Conservation (phyloP, 768 basidiomycete species). For the Leucogyrophana mollusca region DNA sequence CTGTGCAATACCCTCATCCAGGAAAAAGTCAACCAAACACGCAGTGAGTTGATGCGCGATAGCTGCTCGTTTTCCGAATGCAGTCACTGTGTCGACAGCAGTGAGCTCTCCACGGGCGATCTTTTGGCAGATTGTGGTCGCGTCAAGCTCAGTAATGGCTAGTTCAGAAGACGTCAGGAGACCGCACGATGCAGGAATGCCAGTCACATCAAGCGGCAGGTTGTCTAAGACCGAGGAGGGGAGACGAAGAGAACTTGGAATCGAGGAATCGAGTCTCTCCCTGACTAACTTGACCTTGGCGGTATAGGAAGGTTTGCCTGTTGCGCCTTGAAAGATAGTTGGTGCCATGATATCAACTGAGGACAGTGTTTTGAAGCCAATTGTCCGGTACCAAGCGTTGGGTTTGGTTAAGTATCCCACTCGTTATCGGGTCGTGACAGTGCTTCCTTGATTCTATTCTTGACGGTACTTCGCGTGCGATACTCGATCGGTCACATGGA, state of each 20-base stretch:
- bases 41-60: constrained; percentile 47
- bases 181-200: constrained; percentile 30
- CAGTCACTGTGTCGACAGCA: constrained; percentile 38
- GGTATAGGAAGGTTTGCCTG: constrained; percentile 18
- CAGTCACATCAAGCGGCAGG: constrained; percentile 30
- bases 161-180: constrained; percentile 30
- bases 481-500: too few species aligned
- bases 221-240: constrained; percentile 15
- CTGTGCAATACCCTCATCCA: constrained; percentile 38
- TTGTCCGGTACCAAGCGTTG: too few species aligned
- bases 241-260: constrained; percentile 19
- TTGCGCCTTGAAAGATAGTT: constrained; percentile 11
- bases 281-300: constrained; percentile 15
- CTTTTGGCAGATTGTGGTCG: constrained; percentile 28
- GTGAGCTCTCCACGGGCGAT: constrained; percentile 30
- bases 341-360: too few species aligned
- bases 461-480: too few species aligned
- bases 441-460: too few species aligned
- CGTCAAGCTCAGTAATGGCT: constrained; percentile 34
- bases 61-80: constrained; percentile 50
- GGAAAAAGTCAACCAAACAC: constrained; percentile 44
- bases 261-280: constrained; percentile 19
- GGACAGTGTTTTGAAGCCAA: too few species aligned
- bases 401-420: too few species aligned
- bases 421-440: too few species aligned